Evolutionary conservation across 208 protist genomes (phyloP).

Genomic region (Porcisia hertigi): DNA sequence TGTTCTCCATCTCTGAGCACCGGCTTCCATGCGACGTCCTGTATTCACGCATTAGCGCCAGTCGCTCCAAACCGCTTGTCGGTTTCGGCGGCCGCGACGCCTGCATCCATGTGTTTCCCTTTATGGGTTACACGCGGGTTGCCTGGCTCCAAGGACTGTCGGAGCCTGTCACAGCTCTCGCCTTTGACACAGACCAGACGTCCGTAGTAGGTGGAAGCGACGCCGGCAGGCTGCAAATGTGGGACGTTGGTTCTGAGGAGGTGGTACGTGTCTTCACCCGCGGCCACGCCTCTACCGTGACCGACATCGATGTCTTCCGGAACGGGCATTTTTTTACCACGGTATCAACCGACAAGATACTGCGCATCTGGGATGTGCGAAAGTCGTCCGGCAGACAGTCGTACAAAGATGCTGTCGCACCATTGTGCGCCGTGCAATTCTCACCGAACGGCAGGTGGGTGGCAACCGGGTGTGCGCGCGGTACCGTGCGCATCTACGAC

Average conservation of each 20-base stretch:
- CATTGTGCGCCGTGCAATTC: conserved; percentile 73
- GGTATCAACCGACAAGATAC: conserved; percentile 68
- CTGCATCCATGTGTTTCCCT: conserved; percentile 65
- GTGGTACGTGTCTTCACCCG: conserved; percentile 58
- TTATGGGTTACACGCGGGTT: conserved; percentile 46
- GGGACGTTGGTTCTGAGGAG: conserved; percentile 67
- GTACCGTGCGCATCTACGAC: conserved; percentile 78
- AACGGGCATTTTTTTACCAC: conserved; percentile 70
- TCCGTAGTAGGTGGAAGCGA: conserved; percentile 63
- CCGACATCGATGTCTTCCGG: conserved; percentile 58
- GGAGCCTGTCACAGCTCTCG: conserved; percentile 62
- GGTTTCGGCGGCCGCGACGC: conserved; percentile 70
- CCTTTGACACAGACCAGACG: conserved; percentile 63
- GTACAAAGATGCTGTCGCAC: conserved; percentile 60
- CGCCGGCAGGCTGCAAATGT: conserved; percentile 59
- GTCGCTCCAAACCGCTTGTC: conserved; percentile 60
- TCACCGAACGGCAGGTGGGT: conserved; percentile 73
- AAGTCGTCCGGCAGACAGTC: conserved; percentile 71
- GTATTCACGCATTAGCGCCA: conserved; percentile 54
- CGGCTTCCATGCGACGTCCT: conserved; percentile 69
- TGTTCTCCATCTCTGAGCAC: conserved; percentile 38
- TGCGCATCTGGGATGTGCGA: conserved; percentile 88
- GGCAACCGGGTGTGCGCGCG: conserved; percentile 70
- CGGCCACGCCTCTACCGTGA: conserved; percentile 70
- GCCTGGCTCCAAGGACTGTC: conserved; percentile 57